phyloP scores from a whole-genome alignment of 257 asterid genomes.

The Solanum gracilifrons region DNA sequence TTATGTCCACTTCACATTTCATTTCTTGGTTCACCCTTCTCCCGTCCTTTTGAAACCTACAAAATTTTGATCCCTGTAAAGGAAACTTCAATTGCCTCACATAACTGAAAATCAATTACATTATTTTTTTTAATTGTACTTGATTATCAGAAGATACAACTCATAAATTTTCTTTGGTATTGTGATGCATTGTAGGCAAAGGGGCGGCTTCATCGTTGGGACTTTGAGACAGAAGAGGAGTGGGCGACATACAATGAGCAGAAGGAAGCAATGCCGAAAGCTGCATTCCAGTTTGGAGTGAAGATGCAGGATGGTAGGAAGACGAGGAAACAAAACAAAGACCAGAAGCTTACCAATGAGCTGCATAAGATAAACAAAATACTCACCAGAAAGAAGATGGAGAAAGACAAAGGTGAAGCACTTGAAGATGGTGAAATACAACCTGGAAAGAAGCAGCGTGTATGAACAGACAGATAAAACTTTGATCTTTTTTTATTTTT shows the following conservation, averaged over 20 bases:
- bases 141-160: neutral
- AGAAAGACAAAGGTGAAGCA: constrained; percentile 33
- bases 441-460: constrained; percentile 77
- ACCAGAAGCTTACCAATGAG: constrained; percentile 88
- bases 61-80: neutral
- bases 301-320: constrained; percentile 99
- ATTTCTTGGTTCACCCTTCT: neutral
- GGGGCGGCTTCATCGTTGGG: constrained; percentile 98
- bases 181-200: constrained; percentile 47
- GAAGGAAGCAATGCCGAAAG: constrained; percentile 99
- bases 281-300: constrained; percentile 99
- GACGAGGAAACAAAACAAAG: constrained; percentile 93
- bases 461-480: constrained; percentile 3
- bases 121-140: neutral
- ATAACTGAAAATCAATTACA: neutral
- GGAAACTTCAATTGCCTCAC: neutral
- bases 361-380: constrained; percentile 88
- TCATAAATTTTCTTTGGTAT: neutral
- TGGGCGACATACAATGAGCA: constrained; percentile 97
- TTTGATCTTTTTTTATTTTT: neutral
- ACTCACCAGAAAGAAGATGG: constrained; percentile 72
- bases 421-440: constrained; percentile 58
- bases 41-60: neutral
- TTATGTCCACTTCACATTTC: neutral
- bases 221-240: constrained; percentile 97